Conservation (phyloP, 495 filamentous ascomycete genomes). For the Thozetella sp. region DNA sequence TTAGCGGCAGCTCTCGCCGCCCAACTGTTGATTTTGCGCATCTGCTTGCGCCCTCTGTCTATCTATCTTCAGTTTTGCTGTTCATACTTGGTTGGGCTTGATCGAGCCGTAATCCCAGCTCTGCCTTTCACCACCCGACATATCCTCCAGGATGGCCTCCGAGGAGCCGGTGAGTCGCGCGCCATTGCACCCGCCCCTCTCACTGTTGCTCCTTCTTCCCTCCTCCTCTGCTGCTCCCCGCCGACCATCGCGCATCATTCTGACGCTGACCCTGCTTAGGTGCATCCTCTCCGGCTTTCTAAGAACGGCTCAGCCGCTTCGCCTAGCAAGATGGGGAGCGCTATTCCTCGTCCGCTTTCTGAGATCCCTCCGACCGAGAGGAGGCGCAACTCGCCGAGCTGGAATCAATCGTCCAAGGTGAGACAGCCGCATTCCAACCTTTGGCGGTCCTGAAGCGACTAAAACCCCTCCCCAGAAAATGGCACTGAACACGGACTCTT, state of each 20-base stretch:
- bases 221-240: not conserved
- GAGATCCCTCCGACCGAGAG: conserved; percentile 60
- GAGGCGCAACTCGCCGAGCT: conserved; percentile 75
- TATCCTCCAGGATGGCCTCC: conserved; percentile 31
- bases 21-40: conserved; percentile 1
- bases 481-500: conserved; percentile 65
- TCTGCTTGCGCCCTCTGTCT: not conserved
- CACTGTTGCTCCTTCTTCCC: not conserved
- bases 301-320: conserved; percentile 50
- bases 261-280: conserved; percentile 26
- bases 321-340: conserved; percentile 40
- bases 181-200: not conserved
- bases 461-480: conserved; percentile 36
- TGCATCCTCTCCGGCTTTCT: conserved; percentile 61
- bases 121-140: not conserved
- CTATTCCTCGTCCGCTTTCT: conserved; percentile 54
- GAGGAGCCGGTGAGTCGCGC: conserved; percentile 38
- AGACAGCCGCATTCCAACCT: conserved; percentile 15
- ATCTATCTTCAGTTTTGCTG: not conserved
- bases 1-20: not conserved
- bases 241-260: not conserved
- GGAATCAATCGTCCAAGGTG: conserved; percentile 71
- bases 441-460: conserved; percentile 11
- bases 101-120: not conserved
- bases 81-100: not conserved